Evolutionary conservation across 805 yeast genomes (phyloP).

Genomic region (Monosporozyma solicola): DNA sequence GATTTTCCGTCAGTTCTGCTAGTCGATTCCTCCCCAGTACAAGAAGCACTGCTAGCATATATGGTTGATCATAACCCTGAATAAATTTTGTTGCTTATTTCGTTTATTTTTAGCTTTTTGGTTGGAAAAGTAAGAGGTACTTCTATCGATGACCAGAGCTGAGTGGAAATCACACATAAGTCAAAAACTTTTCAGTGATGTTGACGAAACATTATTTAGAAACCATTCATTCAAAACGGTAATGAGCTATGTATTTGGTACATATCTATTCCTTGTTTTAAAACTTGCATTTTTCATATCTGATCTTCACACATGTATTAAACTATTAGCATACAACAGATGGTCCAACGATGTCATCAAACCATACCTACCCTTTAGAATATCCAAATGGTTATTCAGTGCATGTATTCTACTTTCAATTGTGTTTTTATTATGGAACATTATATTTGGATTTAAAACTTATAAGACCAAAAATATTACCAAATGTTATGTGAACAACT

Average conservation of each 20-base stretch:
- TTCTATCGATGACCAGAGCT: conserved; percentile 16
- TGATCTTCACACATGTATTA: conserved; percentile 72
- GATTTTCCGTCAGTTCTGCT: background rate
- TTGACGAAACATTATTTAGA: conserved; percentile 16
- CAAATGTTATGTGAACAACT: conserved; percentile 54
- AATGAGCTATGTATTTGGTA: conserved; percentile 14
- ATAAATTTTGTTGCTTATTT: background rate
- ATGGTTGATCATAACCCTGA: background rate
- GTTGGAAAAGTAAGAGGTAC: background rate
- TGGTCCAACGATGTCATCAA: conserved; percentile 49
- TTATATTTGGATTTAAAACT: conserved; percentile 47
- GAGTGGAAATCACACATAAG: conserved; percentile 22
- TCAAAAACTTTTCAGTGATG: conserved; percentile 20
- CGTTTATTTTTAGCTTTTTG: background rate
- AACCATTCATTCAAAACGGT: conserved; percentile 18
- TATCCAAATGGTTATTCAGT: conserved; percentile 58
- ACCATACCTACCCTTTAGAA: conserved; percentile 41
- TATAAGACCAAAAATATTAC: conserved; percentile 58
- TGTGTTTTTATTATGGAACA: conserved; percentile 45
- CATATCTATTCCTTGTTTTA: conserved; percentile 33
- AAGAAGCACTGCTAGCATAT: background rate
- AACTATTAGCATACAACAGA: conserved; percentile 57
- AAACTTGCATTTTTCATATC: conserved; percentile 49
- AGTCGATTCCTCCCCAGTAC: background rate
- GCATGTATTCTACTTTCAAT: conserved; percentile 72